Evolutionary conservation across 2,329 filamentous ascomycete species (phyloP).

Genomic region (Tolypocladium nubicola): DNA sequence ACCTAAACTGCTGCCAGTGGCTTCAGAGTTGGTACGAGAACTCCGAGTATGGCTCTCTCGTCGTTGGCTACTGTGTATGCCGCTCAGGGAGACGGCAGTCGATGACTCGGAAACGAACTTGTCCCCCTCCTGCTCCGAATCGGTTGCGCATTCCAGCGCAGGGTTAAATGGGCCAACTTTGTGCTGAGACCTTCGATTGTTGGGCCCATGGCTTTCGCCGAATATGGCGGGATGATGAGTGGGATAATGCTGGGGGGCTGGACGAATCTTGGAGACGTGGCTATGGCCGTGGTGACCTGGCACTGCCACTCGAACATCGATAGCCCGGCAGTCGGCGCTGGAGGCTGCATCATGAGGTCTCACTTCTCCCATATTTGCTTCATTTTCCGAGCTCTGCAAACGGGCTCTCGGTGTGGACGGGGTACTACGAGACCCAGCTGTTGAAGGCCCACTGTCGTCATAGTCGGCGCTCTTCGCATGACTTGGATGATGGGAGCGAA

Average conservation of each 20-base stretch:
- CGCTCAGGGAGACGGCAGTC: conserved; percentile 1
- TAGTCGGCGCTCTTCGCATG: conserved; percentile 7
- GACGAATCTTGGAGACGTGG: conserved; percentile 14
- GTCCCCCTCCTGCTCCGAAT: neutral
- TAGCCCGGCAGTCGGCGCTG: neutral
- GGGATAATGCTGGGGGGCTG: conserved; percentile 10
- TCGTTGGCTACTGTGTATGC: neutral
- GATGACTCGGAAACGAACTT: conserved; percentile 4
- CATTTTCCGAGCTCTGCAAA: neutral
- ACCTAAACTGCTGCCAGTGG: neutral
- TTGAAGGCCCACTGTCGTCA: neutral
- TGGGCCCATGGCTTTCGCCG: neutral
- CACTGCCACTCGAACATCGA: neutral
- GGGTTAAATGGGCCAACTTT: conserved; percentile 11
- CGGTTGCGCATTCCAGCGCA: neutral
- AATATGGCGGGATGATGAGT: conserved; percentile 2
- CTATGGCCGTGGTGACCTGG: conserved; percentile 9
- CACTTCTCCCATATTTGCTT: neutral
- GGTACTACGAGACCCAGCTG: neutral
- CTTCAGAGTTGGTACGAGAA: neutral
- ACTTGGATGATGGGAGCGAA: neutral
- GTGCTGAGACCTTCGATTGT: conserved; percentile 2
- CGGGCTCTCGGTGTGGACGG: neutral
- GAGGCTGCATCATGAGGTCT: neutral
- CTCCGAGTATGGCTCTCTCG: neutral